phyloP scores from a whole-genome alignment of 768 basidiomycete genomes.

The Cystofilobasidium ferigula region DNA sequence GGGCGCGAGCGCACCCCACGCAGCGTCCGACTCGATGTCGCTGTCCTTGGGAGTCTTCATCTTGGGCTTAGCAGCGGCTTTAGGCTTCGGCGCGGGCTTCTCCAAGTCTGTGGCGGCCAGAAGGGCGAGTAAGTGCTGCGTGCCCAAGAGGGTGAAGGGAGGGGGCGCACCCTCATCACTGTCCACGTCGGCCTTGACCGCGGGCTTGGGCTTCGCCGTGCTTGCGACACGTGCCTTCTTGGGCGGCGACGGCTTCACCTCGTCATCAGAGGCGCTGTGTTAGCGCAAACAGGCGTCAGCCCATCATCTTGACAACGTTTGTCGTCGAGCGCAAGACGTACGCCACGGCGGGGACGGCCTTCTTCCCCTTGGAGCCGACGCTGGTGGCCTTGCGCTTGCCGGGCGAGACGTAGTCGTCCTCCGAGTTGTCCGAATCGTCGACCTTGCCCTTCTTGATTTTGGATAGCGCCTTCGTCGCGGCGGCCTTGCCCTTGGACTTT shows the following conservation, averaged over 20 bases:
- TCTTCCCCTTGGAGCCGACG: too few species aligned
- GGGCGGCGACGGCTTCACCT: neutral
- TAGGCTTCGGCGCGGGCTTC: neutral
- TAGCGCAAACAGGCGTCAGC: conserved; percentile 22
- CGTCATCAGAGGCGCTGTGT: neutral
- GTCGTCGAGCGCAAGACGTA: conserved; percentile 1
- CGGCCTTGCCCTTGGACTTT: conserved; percentile 46
- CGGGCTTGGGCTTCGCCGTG: conserved; percentile 5
- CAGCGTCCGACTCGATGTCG: conserved; percentile 11
- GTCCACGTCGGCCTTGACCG: neutral
- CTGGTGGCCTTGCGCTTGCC: neutral
- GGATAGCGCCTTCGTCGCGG: conserved; percentile 40
- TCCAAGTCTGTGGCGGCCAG: neutral
- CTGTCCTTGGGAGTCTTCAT: neutral
- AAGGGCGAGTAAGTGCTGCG: neutral
- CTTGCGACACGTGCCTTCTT: conserved; percentile 4
- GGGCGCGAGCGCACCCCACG: conserved; percentile 27
- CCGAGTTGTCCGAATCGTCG: conserved; percentile 40
- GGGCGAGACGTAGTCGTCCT: conserved; percentile 48
- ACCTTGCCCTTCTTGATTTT: conserved; percentile 40
- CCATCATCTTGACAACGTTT: conserved; percentile 19
- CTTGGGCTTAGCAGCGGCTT: neutral
- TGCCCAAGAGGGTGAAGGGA: neutral
- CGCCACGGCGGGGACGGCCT: neutral
- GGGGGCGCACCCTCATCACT: neutral